Evolutionary conservation across 495 filamentous ascomycete genomes (phyloP), one percentile per base, ranked within the genome.

Genomic region (Tuber indicum): DNA sequence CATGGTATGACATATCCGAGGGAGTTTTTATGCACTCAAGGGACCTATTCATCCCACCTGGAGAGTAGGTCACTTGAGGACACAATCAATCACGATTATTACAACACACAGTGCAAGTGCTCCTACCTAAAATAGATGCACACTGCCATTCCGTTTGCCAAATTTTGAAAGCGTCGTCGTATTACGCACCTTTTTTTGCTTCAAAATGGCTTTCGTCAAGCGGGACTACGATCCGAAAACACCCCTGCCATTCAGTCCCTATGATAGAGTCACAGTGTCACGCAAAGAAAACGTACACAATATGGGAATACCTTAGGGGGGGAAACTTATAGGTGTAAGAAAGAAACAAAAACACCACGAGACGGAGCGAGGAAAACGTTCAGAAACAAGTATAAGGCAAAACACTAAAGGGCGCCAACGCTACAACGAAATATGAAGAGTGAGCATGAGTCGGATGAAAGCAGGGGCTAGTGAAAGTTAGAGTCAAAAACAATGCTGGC

Each of bases 351-450:
- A 41, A 39, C 43, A 62, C 47, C 70, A 62, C 32, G 44, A 19
- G 32, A 44, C 23, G 39, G 69, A 39, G 39, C 44, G 36, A 71
- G 19, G 43, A 75, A 62, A 46, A 42, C 6, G 69, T 42, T 41
- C 43, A 72, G 17, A 69, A 45, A 70, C 74, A 78, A 47, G 72
- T 26, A 74, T 70, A 45, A 43, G 66, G 36, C 45, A 70, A 58
- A 17, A 44, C 76, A 78, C 32, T 44, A 66, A 66, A 71, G 58
- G 52, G 42, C n/a, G 70, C 70, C 39, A 44, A 19, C 39, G 52
- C 47, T 23, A 73, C 42, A 46, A 71, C 23, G 23, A 69, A 23
- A 39, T 72, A 42, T 75, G 72, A 45, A 21, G 70, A 46, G 72
- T 58, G 69, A 58, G 72, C 23, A 49, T 74, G 42, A 43, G 10